Evolutionary conservation across 805 yeast genomes (phyloP), one percentile per base, ranked within the genome.

Genomic region (Metschnikowia drakensbergensis): DNA sequence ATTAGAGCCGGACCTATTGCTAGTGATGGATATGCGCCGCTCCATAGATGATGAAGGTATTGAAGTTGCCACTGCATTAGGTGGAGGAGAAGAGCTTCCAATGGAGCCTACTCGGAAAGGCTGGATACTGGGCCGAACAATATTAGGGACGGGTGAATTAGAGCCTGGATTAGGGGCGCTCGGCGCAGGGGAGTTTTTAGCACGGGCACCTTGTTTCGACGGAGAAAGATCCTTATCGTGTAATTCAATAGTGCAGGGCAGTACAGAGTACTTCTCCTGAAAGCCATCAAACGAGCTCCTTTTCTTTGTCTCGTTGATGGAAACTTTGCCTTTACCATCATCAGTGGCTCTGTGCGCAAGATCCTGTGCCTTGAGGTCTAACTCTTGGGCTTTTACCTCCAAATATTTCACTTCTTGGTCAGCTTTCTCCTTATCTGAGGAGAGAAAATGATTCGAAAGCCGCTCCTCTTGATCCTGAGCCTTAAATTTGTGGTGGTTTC

Each of bases 401-500:
- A 37, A 25, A 13, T 22, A 31, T 10, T 37, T 25, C 37, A 36
- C 34, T 33, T 45, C 31, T 47, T 36, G 29, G 35, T 45, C 43
- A 3, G 43, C 43, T 7, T 36, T 45, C 34, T 51, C 54, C 38
- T 45, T 48, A 55, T 81, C 87, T 57, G 79, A 63, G 40, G 68
- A 68, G 28, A 75, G 62, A 58, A 84, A 81, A 51, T 81, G 84
- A 39, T 75, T 75, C 5, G 87, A 79, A 26, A 84, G 64, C 4
- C 82, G 64, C 49, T 80, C 82, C 58, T 87, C 94, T 37, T 80
- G 79, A 56, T 84, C 89, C 52, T 76, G 80, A 8, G 89, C 69
- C 35, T 76, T 69, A 66, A 92, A 92, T 41, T 80, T 77, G 53
- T 82, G 75, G 60, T 89, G 85, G 35, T 72, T 76, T 48, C 99